phyloP scores from a whole-genome alignment of 495 filamentous ascomycete genomes.

The Talaromyces trachyspermus region DNA sequence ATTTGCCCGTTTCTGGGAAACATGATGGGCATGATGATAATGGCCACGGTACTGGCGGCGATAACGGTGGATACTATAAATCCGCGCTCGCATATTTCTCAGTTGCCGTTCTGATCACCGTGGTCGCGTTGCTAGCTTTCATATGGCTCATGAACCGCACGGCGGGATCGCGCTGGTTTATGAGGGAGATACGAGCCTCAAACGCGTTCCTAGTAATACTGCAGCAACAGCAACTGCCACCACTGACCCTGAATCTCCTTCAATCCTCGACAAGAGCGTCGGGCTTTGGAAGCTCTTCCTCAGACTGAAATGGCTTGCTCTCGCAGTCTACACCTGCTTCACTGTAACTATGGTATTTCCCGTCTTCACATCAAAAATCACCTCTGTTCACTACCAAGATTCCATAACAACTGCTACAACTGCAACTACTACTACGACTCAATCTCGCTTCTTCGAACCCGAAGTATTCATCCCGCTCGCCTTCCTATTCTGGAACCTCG shows the following conservation, averaged over 20 bases:
- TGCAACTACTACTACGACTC: no score
- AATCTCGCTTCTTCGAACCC: constrained; percentile 57
- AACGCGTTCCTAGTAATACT: neutral
- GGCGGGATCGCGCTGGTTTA: constrained; percentile 2
- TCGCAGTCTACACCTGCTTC: constrained; percentile 71
- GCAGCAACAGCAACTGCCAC: neutral
- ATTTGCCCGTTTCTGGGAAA: constrained; percentile 54
- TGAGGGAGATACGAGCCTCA: neutral
- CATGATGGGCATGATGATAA: constrained; percentile 4
- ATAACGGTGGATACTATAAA: constrained; percentile 40
- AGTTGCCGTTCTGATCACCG: constrained; percentile 65
- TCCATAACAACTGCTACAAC: no score
- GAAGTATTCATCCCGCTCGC: constrained; percentile 79
- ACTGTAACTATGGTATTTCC: constrained; percentile 87
- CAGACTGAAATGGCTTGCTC: constrained; percentile 66
- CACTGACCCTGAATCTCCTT: neutral
- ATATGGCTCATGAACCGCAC: constrained; percentile 22
- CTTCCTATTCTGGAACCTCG: constrained; percentile 91
- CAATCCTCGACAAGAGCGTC: constrained; percentile 41
- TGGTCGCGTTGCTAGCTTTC: constrained; percentile 51
- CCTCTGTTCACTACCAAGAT: constrained; percentile 82
- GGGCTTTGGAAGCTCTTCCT: constrained; percentile 57
- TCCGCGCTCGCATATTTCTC: constrained; percentile 89
- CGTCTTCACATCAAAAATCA: no score
- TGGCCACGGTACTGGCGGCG: constrained; percentile 3